These are phyloP conservation scores for Setaria italica DNA, from an alignment of 202 grass and related monocot genomes.

Conservation along the genomic window DNA sequence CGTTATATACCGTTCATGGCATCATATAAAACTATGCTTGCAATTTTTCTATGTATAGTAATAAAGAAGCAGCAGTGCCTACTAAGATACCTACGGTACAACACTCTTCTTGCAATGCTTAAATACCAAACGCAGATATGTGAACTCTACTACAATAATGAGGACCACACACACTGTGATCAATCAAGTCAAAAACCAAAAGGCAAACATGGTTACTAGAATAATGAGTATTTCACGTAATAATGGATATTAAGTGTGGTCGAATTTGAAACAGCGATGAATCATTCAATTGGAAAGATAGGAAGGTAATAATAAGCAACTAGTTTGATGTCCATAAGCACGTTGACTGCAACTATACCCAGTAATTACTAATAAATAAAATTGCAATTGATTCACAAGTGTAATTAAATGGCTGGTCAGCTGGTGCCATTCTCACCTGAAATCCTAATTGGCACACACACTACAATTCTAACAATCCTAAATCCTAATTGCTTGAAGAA, in stretches of 20 bases:
- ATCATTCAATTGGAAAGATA: constrained; percentile 10
- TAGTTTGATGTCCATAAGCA: constrained; percentile 24
- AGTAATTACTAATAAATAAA: constrained; percentile 31
- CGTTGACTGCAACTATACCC: constrained; percentile 24
- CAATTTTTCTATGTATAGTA: background rate
- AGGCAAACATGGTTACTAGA: constrained; percentile 17
- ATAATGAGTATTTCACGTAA: background rate
- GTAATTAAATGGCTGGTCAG: background rate
- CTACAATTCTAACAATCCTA: too few relatives aligned
- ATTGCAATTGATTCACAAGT: constrained; percentile 15
- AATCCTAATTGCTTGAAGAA: too few relatives aligned
- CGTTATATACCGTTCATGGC: constrained; percentile 19
- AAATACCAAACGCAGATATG: constrained; percentile 9
- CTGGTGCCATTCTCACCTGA: background rate
- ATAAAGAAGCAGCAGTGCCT: constrained; percentile 22
- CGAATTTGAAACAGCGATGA: background rate
- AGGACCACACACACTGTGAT: background rate
- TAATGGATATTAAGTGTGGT: constrained; percentile 10
- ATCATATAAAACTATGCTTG: constrained; percentile 10
- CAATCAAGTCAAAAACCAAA: constrained; percentile 16
- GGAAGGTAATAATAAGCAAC: background rate
- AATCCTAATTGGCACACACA: background rate
- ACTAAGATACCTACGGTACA: constrained; percentile 3
- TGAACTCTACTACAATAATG: constrained; percentile 29
- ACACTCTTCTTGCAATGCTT: constrained; percentile 22